A percentile compares a stretch with the other conserved stretches of the same genome.
phyloP scores from a whole-genome alignment of 1,139 yeast species.

The Blastobotrys buckinghamii region DNA sequence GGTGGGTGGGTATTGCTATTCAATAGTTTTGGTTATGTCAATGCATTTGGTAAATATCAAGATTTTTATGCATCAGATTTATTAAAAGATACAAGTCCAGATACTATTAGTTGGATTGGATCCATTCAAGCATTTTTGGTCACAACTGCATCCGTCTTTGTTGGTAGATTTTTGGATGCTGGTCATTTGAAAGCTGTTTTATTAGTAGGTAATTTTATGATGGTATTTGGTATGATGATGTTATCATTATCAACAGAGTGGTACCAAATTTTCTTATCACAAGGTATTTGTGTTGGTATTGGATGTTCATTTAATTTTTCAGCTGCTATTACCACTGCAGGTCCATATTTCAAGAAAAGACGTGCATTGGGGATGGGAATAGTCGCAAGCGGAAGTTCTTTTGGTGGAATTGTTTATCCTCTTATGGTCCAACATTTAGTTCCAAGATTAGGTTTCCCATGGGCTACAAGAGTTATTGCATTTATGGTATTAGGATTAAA shows the following conservation, averaged over 20 bases:
- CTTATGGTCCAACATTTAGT: constrained; percentile 27
- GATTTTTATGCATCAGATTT: constrained; percentile 48
- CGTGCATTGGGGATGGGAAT: constrained; percentile 55
- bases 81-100: constrained; percentile 37
- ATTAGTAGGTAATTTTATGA: constrained; percentile 44
- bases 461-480: constrained; percentile 32
- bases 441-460: constrained; percentile 30
- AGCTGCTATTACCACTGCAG: constrained; percentile 24
- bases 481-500: constrained; percentile 27
- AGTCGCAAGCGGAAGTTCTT: constrained; percentile 53
- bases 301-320: constrained; percentile 42
- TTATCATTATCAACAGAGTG: constrained; percentile 46
- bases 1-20: constrained; percentile 44
- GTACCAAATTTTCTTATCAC: constrained; percentile 52
- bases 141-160: constrained; percentile 47
- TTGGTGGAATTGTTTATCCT: constrained; percentile 35
- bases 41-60: constrained; percentile 57
- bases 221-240: constrained; percentile 44
- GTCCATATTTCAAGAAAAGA: constrained; percentile 48
- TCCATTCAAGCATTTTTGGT: constrained; percentile 50
- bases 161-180: constrained; percentile 55
- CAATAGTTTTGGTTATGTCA: constrained; percentile 54
- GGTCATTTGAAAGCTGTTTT: constrained; percentile 28
- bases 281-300: constrained; percentile 48
- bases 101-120: constrained; percentile 60